phyloP scores from a whole-genome alignment of 2,329 filamentous ascomycete genomes.

The Juglanconis oblonga region DNA sequence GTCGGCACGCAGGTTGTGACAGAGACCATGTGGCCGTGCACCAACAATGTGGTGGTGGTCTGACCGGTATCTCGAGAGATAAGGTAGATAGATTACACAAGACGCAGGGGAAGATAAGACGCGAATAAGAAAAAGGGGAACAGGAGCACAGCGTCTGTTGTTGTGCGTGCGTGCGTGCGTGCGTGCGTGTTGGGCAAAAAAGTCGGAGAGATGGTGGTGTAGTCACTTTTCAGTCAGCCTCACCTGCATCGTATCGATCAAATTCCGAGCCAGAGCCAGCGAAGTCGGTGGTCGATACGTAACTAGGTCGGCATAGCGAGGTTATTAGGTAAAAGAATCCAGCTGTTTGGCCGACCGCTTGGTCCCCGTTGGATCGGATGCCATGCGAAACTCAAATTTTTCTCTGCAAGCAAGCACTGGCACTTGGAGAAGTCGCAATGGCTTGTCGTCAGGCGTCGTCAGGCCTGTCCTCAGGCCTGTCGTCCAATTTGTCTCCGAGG shows the following conservation, averaged over 20 bases:
- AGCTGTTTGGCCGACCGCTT: neutral
- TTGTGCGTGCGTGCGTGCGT: too few species aligned
- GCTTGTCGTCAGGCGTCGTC: too few species aligned
- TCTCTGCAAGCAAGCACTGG: neutral
- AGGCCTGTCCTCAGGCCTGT: too few species aligned
- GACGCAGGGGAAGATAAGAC: conserved; percentile 1
- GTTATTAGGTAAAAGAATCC: conserved; percentile 27
- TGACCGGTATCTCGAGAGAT: neutral
- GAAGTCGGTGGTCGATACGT: conserved; percentile 8
- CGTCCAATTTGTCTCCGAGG: too few species aligned
- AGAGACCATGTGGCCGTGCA: neutral
- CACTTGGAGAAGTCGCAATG: too few species aligned
- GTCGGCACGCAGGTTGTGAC: neutral
- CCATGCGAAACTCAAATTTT: neutral
- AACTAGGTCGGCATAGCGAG: neutral
- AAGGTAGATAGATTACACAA: neutral
- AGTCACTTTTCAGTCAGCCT: too few species aligned
- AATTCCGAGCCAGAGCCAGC: conserved; percentile 1
- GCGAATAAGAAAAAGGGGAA: neutral
- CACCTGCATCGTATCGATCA: neutral
- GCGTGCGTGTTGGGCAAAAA: neutral
- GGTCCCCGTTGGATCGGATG: neutral
- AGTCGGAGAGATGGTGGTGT: neutral
- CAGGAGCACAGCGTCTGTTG: too few species aligned
- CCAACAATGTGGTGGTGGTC: neutral